A percentile compares a stretch with the other conserved stretches of the same genome.
Conservation (phyloP, 345 rosid species). For the Camelina hispida region DNA sequence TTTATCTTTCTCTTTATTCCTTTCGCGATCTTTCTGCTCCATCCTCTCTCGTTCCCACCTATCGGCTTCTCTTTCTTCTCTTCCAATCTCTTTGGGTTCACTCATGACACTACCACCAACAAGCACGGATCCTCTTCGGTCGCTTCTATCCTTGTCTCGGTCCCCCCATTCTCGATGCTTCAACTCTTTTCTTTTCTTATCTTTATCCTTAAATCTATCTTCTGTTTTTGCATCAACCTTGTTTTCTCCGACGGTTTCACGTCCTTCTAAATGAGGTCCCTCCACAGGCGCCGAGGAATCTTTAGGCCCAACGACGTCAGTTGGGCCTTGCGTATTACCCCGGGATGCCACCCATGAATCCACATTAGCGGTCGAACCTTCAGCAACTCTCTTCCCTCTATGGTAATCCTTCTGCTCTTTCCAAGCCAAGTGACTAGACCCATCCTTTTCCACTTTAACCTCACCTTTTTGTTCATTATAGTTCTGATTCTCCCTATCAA, state of each 20-base stretch:
- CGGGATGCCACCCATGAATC: conserved; percentile 76
- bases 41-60: conserved; percentile 91
- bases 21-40: conserved; percentile 85
- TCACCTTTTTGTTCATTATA: conserved; percentile 64
- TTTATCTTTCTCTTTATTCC: conserved; percentile 77
- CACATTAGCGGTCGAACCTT: conserved; percentile 56
- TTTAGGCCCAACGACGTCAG: conserved; percentile 60
- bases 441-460: conserved; percentile 66
- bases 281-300: conserved; percentile 64
- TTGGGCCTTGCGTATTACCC: conserved; percentile 56
- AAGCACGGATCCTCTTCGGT: conserved; percentile 65
- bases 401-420: conserved; percentile 84
- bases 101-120: conserved; percentile 57
- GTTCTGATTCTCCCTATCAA: conserved; percentile 61
- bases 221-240: conserved; percentile 81
- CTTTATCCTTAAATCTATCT: conserved; percentile 89
- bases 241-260: conserved; percentile 89
- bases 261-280: conserved; percentile 59
- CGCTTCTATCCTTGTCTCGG: conserved; percentile 87
- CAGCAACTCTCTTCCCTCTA: conserved; percentile 77
- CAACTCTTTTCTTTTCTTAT: conserved; percentile 82
- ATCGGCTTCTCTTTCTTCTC: conserved; percentile 86
- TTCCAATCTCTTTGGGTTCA: conserved; percentile 69
- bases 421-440: conserved; percentile 71
- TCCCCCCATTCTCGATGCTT: conserved; percentile 92